phyloP scores from a whole-genome alignment of 768 basidiomycete genomes.

The Rubroboletus pulcherrimus region DNA sequence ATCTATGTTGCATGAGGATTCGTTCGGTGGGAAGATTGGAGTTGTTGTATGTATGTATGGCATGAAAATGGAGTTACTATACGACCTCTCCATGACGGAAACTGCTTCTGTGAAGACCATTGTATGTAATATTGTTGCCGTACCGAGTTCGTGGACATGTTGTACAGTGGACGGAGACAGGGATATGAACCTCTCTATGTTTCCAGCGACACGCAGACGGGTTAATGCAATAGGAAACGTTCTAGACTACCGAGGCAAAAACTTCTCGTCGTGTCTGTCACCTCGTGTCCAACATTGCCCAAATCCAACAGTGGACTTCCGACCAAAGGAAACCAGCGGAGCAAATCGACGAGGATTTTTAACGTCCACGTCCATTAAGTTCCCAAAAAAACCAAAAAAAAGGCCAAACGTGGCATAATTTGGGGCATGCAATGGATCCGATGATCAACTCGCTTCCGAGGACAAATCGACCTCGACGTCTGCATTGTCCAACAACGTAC shows the following conservation, averaged over 20 bases:
- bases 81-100: neutral
- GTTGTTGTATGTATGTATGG: neutral
- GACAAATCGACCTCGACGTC: slow-evolving; percentile 34
- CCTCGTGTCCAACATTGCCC: neutral
- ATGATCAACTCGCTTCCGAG: neutral
- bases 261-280: neutral
- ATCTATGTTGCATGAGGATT: slow-evolving; percentile 67
- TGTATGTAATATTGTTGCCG: neutral
- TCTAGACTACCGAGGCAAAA: neutral
- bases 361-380: neutral
- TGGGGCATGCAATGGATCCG: neutral
- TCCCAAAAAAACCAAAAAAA: neutral
- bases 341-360: neutral
- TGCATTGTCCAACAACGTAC: slow-evolving; percentile 53
- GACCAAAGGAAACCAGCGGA: neutral
- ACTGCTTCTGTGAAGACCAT: neutral
- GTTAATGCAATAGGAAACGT: neutral
- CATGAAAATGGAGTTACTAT: neutral
- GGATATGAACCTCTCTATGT: neutral
- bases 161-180: neutral
- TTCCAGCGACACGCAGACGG: neutral
- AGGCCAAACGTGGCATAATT: neutral
- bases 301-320: neutral
- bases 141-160: neutral
- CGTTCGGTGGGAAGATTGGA: too few species aligned